Evolutionary conservation across 768 basidiomycete species (phyloP).

Genomic region (Xerocomellus intermedius): DNA sequence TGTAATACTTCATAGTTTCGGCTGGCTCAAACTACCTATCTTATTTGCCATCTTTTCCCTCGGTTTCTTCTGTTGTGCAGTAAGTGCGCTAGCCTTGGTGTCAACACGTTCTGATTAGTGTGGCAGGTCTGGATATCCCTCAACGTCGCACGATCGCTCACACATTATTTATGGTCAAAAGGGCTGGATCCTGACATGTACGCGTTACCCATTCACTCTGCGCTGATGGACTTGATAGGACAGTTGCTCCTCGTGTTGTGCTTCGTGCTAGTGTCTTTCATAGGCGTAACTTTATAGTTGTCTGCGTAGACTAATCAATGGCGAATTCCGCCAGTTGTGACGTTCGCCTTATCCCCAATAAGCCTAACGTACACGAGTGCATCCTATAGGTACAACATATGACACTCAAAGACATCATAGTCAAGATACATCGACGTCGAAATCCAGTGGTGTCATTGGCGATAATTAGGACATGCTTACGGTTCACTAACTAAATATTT

Average conservation of each 20-base stretch:
- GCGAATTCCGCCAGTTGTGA: not conserved
- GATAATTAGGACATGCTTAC: no score
- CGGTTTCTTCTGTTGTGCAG: slow-evolving; percentile 72
- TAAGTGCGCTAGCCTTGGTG: slow-evolving; percentile 39
- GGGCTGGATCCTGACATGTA: slow-evolving; percentile 88
- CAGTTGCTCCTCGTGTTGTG: slow-evolving; percentile 77
- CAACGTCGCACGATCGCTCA: slow-evolving; percentile 60
- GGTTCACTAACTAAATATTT: no score
- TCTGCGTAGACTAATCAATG: not conserved
- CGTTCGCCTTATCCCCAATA: not conserved
- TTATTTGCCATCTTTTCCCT: slow-evolving; percentile 68
- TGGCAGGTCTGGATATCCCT: slow-evolving; percentile 71
- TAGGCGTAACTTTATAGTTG: slow-evolving; percentile 31
- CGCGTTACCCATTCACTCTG: slow-evolving; percentile 85
- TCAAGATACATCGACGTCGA: slow-evolving; percentile 41
- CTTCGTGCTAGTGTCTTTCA: slow-evolving; percentile 59
- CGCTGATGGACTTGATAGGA: slow-evolving; percentile 82
- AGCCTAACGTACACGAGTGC: not conserved
- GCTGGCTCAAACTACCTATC: slow-evolving; percentile 76
- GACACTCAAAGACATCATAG: no score
- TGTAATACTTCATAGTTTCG: slow-evolving; percentile 55
- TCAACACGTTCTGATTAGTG: not conserved
- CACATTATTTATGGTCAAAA: slow-evolving; percentile 74
- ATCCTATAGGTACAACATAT: not conserved
- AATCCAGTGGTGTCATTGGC: slow-evolving; percentile 37